phyloP scores from a whole-genome alignment of 768 basidiomycete genomes.

The Auricularia auricula-judae region DNA sequence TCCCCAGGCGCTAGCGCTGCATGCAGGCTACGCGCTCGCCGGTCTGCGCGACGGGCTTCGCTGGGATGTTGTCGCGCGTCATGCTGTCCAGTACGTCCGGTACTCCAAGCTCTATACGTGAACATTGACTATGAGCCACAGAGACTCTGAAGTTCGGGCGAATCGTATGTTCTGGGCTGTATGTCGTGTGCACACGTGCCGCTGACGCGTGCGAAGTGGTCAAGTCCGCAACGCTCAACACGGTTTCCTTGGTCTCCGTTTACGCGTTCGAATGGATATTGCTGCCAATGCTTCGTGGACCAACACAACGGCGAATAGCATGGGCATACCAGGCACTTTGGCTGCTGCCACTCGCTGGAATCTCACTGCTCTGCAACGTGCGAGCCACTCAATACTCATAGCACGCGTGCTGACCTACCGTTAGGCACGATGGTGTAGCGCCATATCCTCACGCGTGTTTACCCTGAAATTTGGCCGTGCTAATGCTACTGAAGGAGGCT shows the following conservation, averaged over 20 bases:
- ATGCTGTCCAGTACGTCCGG: constrained; percentile 41
- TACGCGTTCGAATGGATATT: constrained; percentile 68
- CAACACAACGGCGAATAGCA: constrained; percentile 49
- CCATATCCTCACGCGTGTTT: constrained; percentile 67
- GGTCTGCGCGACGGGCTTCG: constrained; percentile 65
- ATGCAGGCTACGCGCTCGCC: constrained; percentile 43
- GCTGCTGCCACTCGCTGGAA: constrained; percentile 65
- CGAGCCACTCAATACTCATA: constrained; percentile 17
- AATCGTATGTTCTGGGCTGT: constrained; percentile 24
- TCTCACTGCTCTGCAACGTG: constrained; percentile 76
- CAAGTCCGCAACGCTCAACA: constrained; percentile 67
- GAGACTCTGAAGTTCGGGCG: constrained; percentile 65
- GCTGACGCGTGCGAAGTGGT: constrained; percentile 25
- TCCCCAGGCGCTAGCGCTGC: constrained; percentile 46
- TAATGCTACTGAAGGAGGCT: constrained; percentile 34
- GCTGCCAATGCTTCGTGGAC: constrained; percentile 51
- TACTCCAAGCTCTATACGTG: neutral
- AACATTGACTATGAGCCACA: constrained; percentile 20
- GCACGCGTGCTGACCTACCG: constrained; percentile 7
- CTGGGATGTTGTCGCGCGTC: constrained; percentile 52
- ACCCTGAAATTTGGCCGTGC: constrained; percentile 60
- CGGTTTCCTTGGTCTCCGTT: constrained; percentile 58
- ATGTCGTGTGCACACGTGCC: neutral
- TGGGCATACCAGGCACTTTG: constrained; percentile 71
- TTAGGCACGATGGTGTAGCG: constrained; percentile 67